A percentile compares a stretch with the other conserved stretches of the same genome.
These are phyloP conservation scores for Jacaranda mimosifolia DNA, from an alignment of 257 asterid species.

Conservation along the genomic window DNA sequence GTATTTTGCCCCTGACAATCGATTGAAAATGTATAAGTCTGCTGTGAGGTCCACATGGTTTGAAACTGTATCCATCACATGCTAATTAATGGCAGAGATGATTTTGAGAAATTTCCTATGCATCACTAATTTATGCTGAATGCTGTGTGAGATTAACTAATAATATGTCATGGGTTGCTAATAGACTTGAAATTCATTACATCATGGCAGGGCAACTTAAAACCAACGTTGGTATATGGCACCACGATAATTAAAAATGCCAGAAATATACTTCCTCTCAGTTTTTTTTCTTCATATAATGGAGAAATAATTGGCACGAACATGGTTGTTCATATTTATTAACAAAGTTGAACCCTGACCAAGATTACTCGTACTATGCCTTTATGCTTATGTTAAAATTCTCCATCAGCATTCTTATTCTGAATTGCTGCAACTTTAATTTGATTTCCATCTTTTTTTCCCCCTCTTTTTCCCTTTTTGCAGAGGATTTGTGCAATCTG, in stretches of 20 bases:
- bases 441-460: background rate
- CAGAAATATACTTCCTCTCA: background rate
- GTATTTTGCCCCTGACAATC: background rate
- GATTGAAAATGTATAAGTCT: conserved; percentile 9
- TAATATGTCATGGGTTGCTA: conserved; percentile 1
- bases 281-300: background rate
- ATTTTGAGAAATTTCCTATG: background rate
- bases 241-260: background rate
- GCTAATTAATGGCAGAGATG: background rate
- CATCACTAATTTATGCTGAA: background rate
- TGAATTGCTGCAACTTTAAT: background rate
- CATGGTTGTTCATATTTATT: background rate
- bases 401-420: background rate
- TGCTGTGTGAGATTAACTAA: background rate
- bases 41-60: background rate
- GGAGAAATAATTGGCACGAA: background rate
- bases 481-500: conserved; percentile 92
- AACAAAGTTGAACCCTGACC: background rate
- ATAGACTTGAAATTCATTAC: background rate
- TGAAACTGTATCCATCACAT: conserved; percentile 1
- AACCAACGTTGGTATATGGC: conserved; percentile 7
- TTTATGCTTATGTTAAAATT: background rate
- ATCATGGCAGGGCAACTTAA: conserved; percentile 1
- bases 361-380: background rate
- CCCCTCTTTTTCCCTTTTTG: conserved; percentile 24